Conservation (phyloP, 148 eudicot genomes). For the Persicaria maculosa region DNA sequence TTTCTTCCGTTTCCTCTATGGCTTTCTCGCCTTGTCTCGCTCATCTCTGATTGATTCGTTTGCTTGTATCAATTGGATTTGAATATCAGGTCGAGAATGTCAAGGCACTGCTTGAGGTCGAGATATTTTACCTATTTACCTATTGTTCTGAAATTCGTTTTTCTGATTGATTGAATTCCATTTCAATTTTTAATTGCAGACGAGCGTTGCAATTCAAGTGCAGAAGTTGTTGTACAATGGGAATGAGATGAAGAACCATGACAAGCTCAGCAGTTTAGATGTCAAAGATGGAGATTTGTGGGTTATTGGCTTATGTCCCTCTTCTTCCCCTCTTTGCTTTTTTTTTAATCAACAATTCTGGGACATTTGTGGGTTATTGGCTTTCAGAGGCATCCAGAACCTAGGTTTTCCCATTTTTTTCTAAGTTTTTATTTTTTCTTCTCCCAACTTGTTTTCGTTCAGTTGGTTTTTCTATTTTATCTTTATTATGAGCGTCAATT, state of each 20-base stretch:
- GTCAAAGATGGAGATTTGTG: slow-evolving; percentile 85
- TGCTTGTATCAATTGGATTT: slow-evolving; percentile 1
- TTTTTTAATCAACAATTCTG: too few species aligned
- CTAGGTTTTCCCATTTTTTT: too few species aligned
- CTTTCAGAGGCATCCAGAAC: too few species aligned
- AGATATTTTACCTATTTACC: slow-evolving; percentile 34
- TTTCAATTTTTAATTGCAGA: slow-evolving; percentile 29
- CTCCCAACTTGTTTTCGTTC: too few species aligned
- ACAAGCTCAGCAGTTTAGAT: slow-evolving; percentile 68
- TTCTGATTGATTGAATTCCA: neutral
- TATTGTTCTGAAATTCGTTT: neutral
- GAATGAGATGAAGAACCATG: slow-evolving; percentile 78
- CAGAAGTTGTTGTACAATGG: slow-evolving; percentile 83
- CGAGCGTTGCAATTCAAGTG: slow-evolving; percentile 65
- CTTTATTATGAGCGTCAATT: too few species aligned
- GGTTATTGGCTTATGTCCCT: too few species aligned
- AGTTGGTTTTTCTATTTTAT: too few species aligned
- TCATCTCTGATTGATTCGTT: neutral
- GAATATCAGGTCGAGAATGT: slow-evolving; percentile 74
- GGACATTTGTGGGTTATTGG: too few species aligned
- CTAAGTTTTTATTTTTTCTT: too few species aligned
- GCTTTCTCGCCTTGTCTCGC: too few species aligned
- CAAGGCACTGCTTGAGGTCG: slow-evolving; percentile 95
- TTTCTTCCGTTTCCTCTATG: too few species aligned
- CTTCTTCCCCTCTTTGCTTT: too few species aligned